phyloP scores from a whole-genome alignment of 345 rosid species.

The Acer campestre region DNA sequence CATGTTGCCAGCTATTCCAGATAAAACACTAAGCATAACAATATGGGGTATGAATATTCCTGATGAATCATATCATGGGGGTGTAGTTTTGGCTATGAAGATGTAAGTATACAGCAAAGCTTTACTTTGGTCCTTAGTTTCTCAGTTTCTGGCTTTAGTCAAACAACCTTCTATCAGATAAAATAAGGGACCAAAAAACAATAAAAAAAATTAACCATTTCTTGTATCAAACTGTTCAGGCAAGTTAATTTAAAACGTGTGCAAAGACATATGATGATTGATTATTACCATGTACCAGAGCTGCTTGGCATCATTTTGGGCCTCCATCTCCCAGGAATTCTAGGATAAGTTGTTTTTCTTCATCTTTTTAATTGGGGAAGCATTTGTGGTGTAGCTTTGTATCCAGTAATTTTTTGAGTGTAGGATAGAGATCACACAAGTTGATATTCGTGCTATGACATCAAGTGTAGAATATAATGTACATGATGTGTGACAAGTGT shows the following conservation, averaged over 20 bases:
- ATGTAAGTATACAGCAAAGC: not conserved
- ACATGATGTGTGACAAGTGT: not conserved
- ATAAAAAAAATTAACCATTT: not conserved
- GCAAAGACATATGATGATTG: not conserved
- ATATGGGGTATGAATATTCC: not conserved
- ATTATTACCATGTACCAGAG: not conserved
- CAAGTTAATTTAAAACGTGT: not conserved
- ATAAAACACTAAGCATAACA: not conserved
- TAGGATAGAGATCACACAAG: not conserved
- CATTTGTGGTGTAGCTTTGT: not conserved
- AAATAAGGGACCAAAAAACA: not conserved
- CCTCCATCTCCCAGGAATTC: not conserved
- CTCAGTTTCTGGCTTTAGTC: not conserved
- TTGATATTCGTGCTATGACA: too few relatives aligned
- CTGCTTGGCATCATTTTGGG: not conserved
- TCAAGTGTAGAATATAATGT: not conserved
- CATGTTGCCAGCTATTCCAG: not conserved
- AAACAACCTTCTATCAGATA: too few relatives aligned
- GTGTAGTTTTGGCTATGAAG: conserved; percentile 3
- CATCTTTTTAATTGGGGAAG: not conserved
- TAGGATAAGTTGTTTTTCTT: not conserved
- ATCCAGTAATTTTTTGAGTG: not conserved
- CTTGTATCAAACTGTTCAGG: not conserved
- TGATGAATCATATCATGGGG: not conserved
- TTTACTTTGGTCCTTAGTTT: not conserved